Percentiles rank a stretch among this genome's conserved stretches.
phyloP scores from a whole-genome alignment of 345 rosid species.

The Euphorbia pulcherrima region DNA sequence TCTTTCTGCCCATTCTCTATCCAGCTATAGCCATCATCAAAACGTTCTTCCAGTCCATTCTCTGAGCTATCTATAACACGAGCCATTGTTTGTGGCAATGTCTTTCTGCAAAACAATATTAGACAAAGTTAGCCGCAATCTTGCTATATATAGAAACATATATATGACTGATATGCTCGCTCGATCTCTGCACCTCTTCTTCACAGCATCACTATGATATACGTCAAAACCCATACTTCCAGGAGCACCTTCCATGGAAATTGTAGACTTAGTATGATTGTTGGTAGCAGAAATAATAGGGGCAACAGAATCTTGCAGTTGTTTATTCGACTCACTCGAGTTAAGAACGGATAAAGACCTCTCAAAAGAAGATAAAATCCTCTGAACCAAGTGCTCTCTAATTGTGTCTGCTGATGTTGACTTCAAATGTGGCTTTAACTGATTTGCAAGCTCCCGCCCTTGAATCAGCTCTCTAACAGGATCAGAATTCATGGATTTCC shows the following conservation, averaged over 20 bases:
- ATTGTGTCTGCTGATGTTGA: slow-evolving; percentile 18
- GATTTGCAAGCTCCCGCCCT: slow-evolving; percentile 26
- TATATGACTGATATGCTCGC: too few relatives aligned
- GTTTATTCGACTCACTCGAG: slow-evolving; percentile 12
- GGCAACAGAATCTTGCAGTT: slow-evolving; percentile 25
- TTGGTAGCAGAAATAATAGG: neutral
- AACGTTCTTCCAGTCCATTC: slow-evolving; percentile 25
- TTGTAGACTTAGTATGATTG: slow-evolving; percentile 16
- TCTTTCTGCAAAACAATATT: slow-evolving; percentile 26
- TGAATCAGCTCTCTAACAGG: slow-evolving; percentile 22
- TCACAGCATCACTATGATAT: slow-evolving; percentile 11
- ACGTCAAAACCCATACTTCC: slow-evolving; percentile 24
- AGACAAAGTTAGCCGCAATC: neutral
- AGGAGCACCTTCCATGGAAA: slow-evolving; percentile 23
- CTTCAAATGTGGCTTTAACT: slow-evolving; percentile 15
- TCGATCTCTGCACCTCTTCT: slow-evolving; percentile 26
- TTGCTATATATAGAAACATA: too few relatives aligned
- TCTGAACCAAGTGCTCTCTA: slow-evolving; percentile 15
- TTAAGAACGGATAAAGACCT: slow-evolving; percentile 26
- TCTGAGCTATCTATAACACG: slow-evolving; percentile 29
- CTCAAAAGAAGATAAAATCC: slow-evolving; percentile 28
- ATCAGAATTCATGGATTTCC: too few relatives aligned
- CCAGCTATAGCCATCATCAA: slow-evolving; percentile 33
- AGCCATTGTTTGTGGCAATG: slow-evolving; percentile 27
- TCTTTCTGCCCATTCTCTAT: slow-evolving; percentile 37